Base-by-base conservation (phyloP, 2,329 filamentous ascomycete genomes). In the Scopulariopsis brevicaulis region DNA sequence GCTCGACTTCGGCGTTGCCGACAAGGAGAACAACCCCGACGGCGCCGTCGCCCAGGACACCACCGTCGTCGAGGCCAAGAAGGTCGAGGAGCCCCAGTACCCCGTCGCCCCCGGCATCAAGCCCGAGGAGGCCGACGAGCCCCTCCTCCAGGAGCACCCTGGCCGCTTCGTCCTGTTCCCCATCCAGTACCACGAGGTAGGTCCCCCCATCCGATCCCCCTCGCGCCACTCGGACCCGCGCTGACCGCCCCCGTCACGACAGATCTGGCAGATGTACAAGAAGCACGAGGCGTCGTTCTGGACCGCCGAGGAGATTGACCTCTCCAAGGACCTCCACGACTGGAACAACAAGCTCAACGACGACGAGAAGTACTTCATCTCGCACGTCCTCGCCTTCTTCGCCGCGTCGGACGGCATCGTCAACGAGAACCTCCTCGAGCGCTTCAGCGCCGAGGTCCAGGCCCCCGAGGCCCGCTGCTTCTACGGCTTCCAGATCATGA, bases 191-290 rank as follows among this genome's bases (percentile, higher is more conserved):
- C 92, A 97, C 69, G 93, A 97, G 87, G 93, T 96, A 77, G 75
- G 90, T 34, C 35, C 37, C 15, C 2, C 18, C 20, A 18, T 34
- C 54, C 3, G 11, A 24, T 10, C 20, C n/a, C 20, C 46, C 22
- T 11, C 7, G 12, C n/a, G 20, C 46, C n/a, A 22, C 34, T 25
- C 5, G 32, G 7, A 6, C 35, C 48, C 20, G 24, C 12, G 32
- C 24, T 34, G 54, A 54, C 53, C 3, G 20, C 18, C 22, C 35
- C 5, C 53, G 35, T 18, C 28, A 8, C 48, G 4, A 71, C 66
- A 96, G 92, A 95, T 96, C 74, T 99, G 94, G 94, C 93, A 97
- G 76, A 97, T 97, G 93, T 99, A 99, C 85, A 99, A 99, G 85
- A 97, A 97, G 80, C 92, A 92, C 64, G 93, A 99, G 75, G 94